Conservation (phyloP, 1,284 basidiomycete genomes). For the Phlebopus sp. region DNA sequence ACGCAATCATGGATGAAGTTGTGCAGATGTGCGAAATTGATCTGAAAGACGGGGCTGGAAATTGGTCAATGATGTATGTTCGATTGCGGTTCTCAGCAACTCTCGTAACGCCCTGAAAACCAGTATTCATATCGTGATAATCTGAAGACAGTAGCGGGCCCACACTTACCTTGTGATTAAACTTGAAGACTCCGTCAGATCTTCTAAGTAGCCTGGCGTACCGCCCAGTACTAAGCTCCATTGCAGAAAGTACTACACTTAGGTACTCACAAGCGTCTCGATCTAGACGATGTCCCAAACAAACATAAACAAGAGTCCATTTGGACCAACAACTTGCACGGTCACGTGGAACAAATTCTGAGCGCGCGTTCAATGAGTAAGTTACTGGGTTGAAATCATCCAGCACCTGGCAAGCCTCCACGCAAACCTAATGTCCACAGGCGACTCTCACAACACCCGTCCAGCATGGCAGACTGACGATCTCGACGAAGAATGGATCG, state of each 20-base stretch:
- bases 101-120: slow-evolving; percentile 19
- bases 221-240: too few species aligned
- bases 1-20: slow-evolving; percentile 64
- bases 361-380: slow-evolving; percentile 9
- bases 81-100: slow-evolving; percentile 56
- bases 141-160: neutral
- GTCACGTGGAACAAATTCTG: slow-evolving; percentile 23
- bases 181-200: too few species aligned
- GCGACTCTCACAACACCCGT: slow-evolving; percentile 16
- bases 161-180: too few species aligned
- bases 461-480: slow-evolving; percentile 81
- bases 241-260: too few species aligned
- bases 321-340: slow-evolving; percentile 20
- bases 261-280: too few species aligned
- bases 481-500: slow-evolving; percentile 77
- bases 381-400: neutral
- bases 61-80: slow-evolving; percentile 73
- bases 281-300: too few species aligned
- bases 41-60: slow-evolving; percentile 53
- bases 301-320: slow-evolving; percentile 18
- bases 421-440: slow-evolving; percentile 10
- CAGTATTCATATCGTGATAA: too few species aligned
- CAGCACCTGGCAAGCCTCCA: neutral
- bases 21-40: slow-evolving; percentile 57
- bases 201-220: too few species aligned